These are phyloP conservation scores for Coemansia sp. DNA, from an alignment of 192 early-diverging fungal species.

Conservation along the genomic window DNA sequence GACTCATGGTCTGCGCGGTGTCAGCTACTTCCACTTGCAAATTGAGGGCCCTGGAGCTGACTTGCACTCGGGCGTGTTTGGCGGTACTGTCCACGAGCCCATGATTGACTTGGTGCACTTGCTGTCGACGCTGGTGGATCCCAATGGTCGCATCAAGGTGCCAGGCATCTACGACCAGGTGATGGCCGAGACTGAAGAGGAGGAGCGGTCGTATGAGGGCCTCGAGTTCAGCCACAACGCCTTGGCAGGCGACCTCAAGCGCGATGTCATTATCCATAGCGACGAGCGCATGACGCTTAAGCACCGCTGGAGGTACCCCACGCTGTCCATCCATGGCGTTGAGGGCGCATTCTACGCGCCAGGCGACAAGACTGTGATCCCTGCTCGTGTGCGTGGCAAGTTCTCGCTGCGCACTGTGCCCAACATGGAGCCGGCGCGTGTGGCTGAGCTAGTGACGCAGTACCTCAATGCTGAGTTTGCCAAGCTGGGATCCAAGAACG, in stretches of 20 bases:
- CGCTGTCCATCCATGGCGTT: constrained; percentile 94
- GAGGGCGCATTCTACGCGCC: constrained; percentile 94
- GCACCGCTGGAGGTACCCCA: constrained; percentile 93
- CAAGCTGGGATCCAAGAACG: constrained; percentile 90
- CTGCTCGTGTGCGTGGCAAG: constrained; percentile 93
- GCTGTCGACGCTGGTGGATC: constrained; percentile 80
- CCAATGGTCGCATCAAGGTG: constrained; percentile 85
- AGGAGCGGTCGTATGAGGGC: constrained; percentile 77
- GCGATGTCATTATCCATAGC: constrained; percentile 73
- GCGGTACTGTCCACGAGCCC: constrained; percentile 93
- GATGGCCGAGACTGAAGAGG: constrained; percentile 77
- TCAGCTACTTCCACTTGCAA: constrained; percentile 65
- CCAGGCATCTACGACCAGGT: constrained; percentile 94
- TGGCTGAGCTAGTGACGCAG: constrained; percentile 72
- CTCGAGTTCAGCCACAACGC: constrained; percentile 70
- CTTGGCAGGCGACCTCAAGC: constrained; percentile 73
- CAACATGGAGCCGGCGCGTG: constrained; percentile 83
- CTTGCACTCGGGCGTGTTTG: constrained; percentile 96
- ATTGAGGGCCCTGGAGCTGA: constrained; percentile 85
- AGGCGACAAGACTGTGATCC: constrained; percentile 97
- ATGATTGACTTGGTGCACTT: constrained; percentile 92
- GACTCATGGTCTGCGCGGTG: constrained; percentile 92
- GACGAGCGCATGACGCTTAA: constrained; percentile 79
- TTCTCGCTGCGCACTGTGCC: constrained; percentile 97
- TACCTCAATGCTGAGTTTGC: constrained; percentile 83